A percentile compares a stretch with the other conserved stretches of the same genome.
phyloP scores from a whole-genome alignment of 768 basidiomycete genomes.

The Leccinum aurantiacum region DNA sequence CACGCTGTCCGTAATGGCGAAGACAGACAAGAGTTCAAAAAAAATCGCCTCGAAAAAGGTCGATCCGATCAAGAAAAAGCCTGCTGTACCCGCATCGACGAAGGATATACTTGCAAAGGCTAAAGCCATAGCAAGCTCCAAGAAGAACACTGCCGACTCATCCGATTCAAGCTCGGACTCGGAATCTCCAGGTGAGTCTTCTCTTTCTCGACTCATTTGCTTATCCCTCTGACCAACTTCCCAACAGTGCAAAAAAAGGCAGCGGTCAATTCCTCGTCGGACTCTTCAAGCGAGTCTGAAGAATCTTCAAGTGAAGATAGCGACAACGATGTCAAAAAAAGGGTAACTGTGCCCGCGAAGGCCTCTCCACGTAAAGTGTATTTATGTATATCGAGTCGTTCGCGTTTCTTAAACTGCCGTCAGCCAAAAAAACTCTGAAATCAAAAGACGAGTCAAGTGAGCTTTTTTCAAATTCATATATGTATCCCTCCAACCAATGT shows the following conservation, averaged over 20 bases:
- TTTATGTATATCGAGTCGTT: neutral
- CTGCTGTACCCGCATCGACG: constrained; percentile 34
- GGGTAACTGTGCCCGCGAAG: neutral
- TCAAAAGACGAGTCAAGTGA: neutral
- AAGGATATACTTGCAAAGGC: constrained; percentile 47
- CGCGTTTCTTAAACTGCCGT: neutral
- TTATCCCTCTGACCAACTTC: neutral
- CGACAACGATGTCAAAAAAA: neutral
- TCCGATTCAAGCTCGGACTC: neutral
- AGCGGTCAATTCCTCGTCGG: neutral
- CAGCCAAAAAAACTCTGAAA: neutral
- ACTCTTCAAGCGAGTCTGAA: neutral
- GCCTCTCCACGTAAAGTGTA: neutral
- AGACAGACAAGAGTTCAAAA: constrained; percentile 36
- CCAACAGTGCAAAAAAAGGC: constrained; percentile 11
- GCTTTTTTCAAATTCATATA: neutral
- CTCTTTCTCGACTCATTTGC: neutral
- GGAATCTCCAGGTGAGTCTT: neutral
- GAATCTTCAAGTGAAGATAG: neutral
- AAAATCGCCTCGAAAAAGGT: constrained; percentile 39
- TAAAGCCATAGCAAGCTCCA: constrained; percentile 24
- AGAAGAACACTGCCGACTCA: neutral
- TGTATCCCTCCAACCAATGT: neutral
- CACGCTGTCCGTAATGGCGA: constrained; percentile 35
- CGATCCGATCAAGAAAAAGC: constrained; percentile 24